These are phyloP conservation scores for Ophiostoma sp. DNA, from an alignment of 2,329 filamentous ascomycete species.

Conservation along the genomic window DNA sequence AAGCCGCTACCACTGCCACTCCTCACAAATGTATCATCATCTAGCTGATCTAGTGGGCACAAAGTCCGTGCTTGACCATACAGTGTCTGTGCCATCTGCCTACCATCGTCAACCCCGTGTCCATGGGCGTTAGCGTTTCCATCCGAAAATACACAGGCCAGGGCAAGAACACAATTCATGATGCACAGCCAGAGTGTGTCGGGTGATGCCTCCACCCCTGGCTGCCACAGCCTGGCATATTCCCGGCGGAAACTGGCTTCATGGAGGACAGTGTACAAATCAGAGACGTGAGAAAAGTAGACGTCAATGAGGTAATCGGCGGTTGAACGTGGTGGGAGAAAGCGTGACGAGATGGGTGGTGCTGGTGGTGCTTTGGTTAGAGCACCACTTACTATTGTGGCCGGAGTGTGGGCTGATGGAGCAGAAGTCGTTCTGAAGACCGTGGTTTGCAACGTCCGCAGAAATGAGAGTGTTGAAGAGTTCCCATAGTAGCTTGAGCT, in stretches of 20 bases:
- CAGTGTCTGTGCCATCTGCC: constrained; percentile 7
- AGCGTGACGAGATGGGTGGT: background rate
- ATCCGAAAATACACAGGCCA: constrained; percentile 10
- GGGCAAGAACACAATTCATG: constrained; percentile 12
- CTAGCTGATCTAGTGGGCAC: background rate
- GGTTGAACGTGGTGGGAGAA: constrained; percentile 14
- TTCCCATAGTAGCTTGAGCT: constrained; percentile 19
- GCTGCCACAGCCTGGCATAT: constrained; percentile 17
- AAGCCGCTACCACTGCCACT: background rate
- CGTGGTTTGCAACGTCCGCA: background rate
- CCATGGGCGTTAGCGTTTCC: background rate
- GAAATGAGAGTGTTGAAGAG: constrained; percentile 16
- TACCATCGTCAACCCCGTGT: background rate
- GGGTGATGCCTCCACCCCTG: background rate
- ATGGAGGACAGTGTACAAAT: constrained; percentile 17
- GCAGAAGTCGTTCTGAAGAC: background rate
- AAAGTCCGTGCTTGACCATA: constrained; percentile 13
- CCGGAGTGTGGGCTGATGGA: background rate
- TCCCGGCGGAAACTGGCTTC: constrained; percentile 9
- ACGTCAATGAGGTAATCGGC: constrained; percentile 20
- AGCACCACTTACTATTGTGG: background rate
- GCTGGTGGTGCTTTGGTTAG: background rate
- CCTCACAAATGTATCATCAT: background rate
- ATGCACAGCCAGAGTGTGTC: constrained; percentile 14
- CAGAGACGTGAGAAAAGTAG: constrained; percentile 18